A percentile compares a stretch with the other conserved stretches of the same genome.
These are phyloP conservation scores for Fonsecaea erecta DNA, from an alignment of 2,329 filamentous ascomycete genomes.

Conservation along the genomic window DNA sequence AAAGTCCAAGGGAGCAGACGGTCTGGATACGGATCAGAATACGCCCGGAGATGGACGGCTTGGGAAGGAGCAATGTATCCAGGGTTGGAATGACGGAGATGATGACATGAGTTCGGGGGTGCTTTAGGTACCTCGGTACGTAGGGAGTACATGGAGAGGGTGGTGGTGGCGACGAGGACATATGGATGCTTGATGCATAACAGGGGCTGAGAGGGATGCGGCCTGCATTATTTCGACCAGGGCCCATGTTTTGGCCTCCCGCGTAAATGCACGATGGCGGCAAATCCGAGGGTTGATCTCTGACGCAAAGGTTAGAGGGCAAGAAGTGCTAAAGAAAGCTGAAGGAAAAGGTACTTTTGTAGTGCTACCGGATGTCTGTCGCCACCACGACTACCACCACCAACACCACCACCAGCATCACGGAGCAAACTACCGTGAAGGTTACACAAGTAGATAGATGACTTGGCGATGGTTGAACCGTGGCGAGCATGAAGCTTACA, in stretches of 20 bases:
- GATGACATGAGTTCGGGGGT: neutral
- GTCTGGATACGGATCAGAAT: too few relatives aligned
- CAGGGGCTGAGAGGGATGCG: neutral
- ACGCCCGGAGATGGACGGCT: neutral
- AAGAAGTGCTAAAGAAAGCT: slow-evolving; percentile 4
- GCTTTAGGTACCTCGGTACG: neutral
- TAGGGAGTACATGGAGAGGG: neutral
- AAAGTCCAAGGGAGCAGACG: slow-evolving; percentile 1
- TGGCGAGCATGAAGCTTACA: neutral
- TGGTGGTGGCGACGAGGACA: neutral
- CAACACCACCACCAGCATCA: neutral
- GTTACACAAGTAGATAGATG: neutral
- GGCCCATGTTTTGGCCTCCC: slow-evolving; percentile 7
- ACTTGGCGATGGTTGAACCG: neutral
- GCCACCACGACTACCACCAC: neutral
- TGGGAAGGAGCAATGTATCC: slow-evolving; percentile 7
- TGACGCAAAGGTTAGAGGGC: slow-evolving; percentile 17
- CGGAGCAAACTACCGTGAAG: too few relatives aligned
- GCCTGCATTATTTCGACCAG: neutral
- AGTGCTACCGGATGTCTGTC: neutral
- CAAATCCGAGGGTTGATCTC: slow-evolving; percentile 12
- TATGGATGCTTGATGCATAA: neutral
- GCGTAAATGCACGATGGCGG: slow-evolving; percentile 14
- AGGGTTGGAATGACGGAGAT: neutral
- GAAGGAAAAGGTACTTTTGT: slow-evolving; percentile 18